Percentiles rank a stretch among this genome's conserved stretches.
Conservation (phyloP, 768 basidiomycete genomes). For the Gymnopilus junonius region DNA sequence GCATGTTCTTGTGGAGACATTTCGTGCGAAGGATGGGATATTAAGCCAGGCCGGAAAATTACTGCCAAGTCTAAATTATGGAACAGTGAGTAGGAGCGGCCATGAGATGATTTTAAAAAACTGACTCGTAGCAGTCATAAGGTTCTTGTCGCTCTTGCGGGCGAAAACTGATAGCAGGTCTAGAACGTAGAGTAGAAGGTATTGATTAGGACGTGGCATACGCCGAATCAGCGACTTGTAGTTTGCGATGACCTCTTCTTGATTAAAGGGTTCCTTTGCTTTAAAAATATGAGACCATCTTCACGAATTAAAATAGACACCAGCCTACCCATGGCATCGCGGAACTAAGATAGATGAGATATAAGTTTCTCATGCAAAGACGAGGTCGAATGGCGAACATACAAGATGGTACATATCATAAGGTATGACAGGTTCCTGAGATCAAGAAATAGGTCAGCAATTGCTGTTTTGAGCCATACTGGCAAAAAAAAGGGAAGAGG, state of each 20-base stretch:
- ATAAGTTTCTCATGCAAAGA: constrained; percentile 6
- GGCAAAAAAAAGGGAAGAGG: background rate
- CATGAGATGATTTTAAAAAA: constrained; percentile 32
- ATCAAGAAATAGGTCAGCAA: background rate
- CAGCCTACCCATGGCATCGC: constrained; percentile 68
- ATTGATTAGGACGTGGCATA: constrained; percentile 90
- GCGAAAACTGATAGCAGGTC: constrained; percentile 96
- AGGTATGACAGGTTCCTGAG: constrained; percentile 93
- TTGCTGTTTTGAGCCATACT: background rate
- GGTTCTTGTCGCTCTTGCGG: constrained; percentile 86
- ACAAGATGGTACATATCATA: constrained; percentile 87
- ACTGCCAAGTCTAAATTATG: constrained; percentile 81
- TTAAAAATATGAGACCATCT: constrained; percentile 13
- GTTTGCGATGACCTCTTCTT: constrained; percentile 72
- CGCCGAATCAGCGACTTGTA: constrained; percentile 86
- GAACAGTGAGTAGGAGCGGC: constrained; percentile 4
- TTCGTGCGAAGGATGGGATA: constrained; percentile 88
- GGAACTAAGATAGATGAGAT: constrained; percentile 55
- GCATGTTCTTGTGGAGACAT: constrained; percentile 86
- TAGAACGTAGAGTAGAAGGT: constrained; percentile 95
- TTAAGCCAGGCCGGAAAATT: constrained; percentile 94
- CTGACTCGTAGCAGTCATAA: constrained; percentile 96
- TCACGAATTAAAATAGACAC: constrained; percentile 1
- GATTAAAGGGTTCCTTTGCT: constrained; percentile 73
- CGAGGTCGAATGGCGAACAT: constrained; percentile 38